phyloP scores from a whole-genome alignment of 345 rosid genomes.

The Moringa oleifera region DNA sequence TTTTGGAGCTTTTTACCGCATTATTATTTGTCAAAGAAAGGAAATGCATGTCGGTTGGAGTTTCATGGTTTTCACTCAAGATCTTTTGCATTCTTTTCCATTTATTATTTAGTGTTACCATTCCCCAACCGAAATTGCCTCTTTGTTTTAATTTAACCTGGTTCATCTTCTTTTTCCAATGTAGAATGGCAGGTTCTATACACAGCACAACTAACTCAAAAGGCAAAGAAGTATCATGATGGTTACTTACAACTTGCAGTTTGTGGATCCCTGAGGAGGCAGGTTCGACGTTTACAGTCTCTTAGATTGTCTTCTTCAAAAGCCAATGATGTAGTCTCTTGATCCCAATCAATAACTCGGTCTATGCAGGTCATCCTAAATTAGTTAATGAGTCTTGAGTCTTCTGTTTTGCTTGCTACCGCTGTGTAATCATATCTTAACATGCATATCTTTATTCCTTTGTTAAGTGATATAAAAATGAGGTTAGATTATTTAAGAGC shows the following conservation, averaged over 20 bases:
- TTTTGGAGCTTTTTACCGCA: background rate
- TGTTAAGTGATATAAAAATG: background rate
- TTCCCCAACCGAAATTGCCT: too few species aligned
- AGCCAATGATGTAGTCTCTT: background rate
- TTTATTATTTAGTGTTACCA: constrained; percentile 2
- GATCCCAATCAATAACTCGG: background rate
- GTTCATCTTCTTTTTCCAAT: constrained; percentile 1
- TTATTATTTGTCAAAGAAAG: background rate
- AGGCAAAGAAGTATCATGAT: constrained; percentile 61
- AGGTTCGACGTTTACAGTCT: constrained; percentile 28
- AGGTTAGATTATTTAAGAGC: background rate
- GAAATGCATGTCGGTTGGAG: background rate
- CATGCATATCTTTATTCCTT: background rate
- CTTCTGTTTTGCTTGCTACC: too few species aligned
- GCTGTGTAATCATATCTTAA: background rate
- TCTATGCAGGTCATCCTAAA: background rate
- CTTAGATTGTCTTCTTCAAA: background rate
- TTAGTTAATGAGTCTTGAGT: too few species aligned
- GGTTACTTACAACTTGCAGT: constrained; percentile 38
- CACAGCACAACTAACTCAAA: constrained; percentile 50
- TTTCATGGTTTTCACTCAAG: background rate
- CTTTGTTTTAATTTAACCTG: too few species aligned
- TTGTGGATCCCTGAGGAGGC: constrained; percentile 37
- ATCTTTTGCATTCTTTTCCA: background rate
- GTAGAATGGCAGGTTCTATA: constrained; percentile 49